phyloP scores from a whole-genome alignment of 1,284 basidiomycete genomes.

The Neotropicomus parvogracilis region DNA sequence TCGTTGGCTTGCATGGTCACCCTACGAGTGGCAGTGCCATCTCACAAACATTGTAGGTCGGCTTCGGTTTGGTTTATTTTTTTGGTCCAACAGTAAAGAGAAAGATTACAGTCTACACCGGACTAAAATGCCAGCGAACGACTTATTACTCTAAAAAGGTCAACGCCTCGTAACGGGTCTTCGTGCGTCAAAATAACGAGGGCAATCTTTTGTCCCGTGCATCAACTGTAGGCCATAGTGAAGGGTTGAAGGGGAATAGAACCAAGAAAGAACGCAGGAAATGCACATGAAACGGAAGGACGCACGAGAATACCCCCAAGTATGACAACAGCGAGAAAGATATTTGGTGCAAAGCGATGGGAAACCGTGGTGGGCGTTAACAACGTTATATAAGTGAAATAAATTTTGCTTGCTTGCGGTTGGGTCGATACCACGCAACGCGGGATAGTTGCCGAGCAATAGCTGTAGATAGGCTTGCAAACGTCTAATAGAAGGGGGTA shows the following conservation, averaged over 20 bases:
- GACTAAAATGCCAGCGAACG: constrained; percentile 26
- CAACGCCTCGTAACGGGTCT: constrained; percentile 14
- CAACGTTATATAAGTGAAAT: constrained; percentile 37
- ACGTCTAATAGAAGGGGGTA: constrained; percentile 35
- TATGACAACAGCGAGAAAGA: constrained; percentile 20
- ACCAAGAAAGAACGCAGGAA: constrained; percentile 26
- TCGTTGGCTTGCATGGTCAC: constrained; percentile 23
- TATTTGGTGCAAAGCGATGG: constrained; percentile 27
- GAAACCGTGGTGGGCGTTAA: constrained; percentile 29
- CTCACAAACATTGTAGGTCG: neutral
- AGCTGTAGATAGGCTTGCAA: constrained; percentile 34
- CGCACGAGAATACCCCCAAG: constrained; percentile 21
- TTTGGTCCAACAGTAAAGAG: constrained; percentile 14
- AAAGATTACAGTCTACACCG: constrained; percentile 29
- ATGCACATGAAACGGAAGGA: constrained; percentile 16
- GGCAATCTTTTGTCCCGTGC: constrained; percentile 16
- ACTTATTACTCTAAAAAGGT: constrained; percentile 29
- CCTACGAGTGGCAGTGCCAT: constrained; percentile 22
- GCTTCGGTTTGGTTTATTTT: constrained; percentile 13
- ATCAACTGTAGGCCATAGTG: constrained; percentile 9
- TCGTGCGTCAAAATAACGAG: constrained; percentile 14
- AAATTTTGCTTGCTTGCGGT: constrained; percentile 32
- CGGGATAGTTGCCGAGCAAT: constrained; percentile 31
- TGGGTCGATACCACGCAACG: constrained; percentile 24
- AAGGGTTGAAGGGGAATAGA: constrained; percentile 15